Evolutionary conservation across 306 rosid genomes (phyloP), one percentile per base, ranked within the genome.

Genomic region (Hippophae rhamnoides): DNA sequence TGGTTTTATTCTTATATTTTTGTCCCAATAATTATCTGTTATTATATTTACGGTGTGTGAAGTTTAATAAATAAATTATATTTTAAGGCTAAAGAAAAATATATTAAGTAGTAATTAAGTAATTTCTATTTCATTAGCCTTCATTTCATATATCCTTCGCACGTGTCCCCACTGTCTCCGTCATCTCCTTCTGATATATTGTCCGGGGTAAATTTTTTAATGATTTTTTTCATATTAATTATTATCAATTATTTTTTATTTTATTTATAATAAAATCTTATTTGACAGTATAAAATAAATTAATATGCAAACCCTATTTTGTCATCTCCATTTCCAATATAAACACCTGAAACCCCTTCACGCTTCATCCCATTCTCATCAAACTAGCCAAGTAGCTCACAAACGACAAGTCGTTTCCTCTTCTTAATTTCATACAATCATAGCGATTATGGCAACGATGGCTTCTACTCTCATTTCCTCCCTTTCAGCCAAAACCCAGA

Each of bases 391-490:
- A 8, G 0, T 11, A 8, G 0, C 9, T 41, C 52, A 23, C 9
- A 56, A 48, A 66, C 63, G 57, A 38, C 57, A 25, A 38, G 47
- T 47, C 43, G 61, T 55, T 51, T 43, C 9, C 40, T 23, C 48
- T 38, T 6, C 53, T 52, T 47, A 6, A 25, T 9, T 18, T 54
- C 42, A 13, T 42, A 57, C 38, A 47, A 26, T 23, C 58, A 55
- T 47, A 27, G n/a, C 23, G 23, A 18, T 18, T 0, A 57, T 65
- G 76, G 69, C 64, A 47, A 40, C 69, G 46, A 79, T 89, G 90
- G 89, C 90, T 25, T 66, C 87, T 62, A 65, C 71, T 7, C 66
- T 72, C 59, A 56, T 77, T 47, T 61, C 93, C 25, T 67, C 78
- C 53, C 67, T 79, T 48, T 6, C 74, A 27, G 11, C 79, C 72